Percentiles rank a stretch among this genome's conserved stretches.
Conservation (phyloP, 1,284 basidiomycete species). For the Trametes versicolor region DNA sequence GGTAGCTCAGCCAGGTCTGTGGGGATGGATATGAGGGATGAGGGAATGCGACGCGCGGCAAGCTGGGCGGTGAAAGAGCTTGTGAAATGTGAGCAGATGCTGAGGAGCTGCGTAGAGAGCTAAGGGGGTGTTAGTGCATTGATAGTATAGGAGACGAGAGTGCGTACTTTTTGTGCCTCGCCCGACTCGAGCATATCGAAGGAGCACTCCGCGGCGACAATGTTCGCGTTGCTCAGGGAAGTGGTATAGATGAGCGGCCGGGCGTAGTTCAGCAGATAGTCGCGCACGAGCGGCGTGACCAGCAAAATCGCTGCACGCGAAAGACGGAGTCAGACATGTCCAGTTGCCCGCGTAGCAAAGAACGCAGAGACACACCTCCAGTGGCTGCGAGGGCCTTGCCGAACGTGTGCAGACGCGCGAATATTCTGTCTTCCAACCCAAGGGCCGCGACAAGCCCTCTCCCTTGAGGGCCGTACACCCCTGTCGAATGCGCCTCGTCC, state of each 20-base stretch:
- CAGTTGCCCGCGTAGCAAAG: not conserved
- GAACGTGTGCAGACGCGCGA: conserved; percentile 76
- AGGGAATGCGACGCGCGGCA: conserved; percentile 46
- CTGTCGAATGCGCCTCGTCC: conserved; percentile 92
- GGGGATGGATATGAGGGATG: conserved; percentile 55
- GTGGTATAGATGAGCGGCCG: conserved; percentile 93
- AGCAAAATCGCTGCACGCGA: conserved; percentile 76
- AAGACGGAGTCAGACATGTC: not conserved
- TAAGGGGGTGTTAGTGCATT: conserved; percentile 41
- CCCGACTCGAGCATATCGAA: conserved; percentile 82
- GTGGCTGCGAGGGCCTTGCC: conserved; percentile 78
- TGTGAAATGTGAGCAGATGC: conserved; percentile 52
- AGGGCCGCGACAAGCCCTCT: conserved; percentile 73
- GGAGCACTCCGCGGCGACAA: conserved; percentile 79
- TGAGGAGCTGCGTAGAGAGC: conserved; percentile 54
- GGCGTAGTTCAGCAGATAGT: conserved; percentile 94
- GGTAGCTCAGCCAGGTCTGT: conserved; percentile 45
- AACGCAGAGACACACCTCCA: conserved; percentile 69
- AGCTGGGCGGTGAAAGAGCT: conserved; percentile 48
- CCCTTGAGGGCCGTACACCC: conserved; percentile 83
- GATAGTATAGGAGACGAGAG: conserved; percentile 22
- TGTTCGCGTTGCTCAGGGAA: conserved; percentile 77
- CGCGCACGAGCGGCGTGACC: conserved; percentile 74
- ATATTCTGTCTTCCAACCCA: conserved; percentile 66
- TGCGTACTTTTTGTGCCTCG: conserved; percentile 64